phyloP scores from a whole-genome alignment of 1,284 basidiomycete genomes.

The Abortiporus biennis region DNA sequence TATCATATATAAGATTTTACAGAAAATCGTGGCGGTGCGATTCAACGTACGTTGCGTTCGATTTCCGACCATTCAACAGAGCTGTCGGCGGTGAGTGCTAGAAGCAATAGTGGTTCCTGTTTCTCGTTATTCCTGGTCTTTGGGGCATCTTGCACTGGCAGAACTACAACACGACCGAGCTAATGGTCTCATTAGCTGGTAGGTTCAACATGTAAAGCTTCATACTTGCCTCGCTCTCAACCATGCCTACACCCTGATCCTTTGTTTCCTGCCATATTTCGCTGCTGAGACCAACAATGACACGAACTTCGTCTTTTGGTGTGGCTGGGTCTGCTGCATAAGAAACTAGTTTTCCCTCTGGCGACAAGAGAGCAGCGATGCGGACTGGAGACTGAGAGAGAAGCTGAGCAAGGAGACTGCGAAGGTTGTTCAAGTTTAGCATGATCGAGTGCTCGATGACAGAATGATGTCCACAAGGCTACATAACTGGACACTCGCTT shows the following conservation, averaged over 20 bases:
- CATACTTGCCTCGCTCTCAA: conserved; percentile 59
- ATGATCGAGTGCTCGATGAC: too few relatives aligned
- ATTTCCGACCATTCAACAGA: conserved; percentile 59
- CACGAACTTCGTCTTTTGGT: conserved; percentile 65
- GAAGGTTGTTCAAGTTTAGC: conserved; percentile 56
- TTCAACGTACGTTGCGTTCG: conserved; percentile 44
- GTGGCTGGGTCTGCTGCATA: conserved; percentile 42
- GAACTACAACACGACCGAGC: conserved; percentile 65
- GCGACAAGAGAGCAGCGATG: conserved; percentile 56
- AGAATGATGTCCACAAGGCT: too few relatives aligned
- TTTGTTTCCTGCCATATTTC: conserved; percentile 73
- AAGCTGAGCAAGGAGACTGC: conserved; percentile 50
- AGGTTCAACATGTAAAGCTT: conserved; percentile 1
- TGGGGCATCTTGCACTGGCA: conserved; percentile 39
- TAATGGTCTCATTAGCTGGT: conserved; percentile 22
- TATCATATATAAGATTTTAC: not conserved
- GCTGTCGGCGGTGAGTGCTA: conserved; percentile 59
- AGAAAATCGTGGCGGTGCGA: not conserved
- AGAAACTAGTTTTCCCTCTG: conserved; percentile 57
- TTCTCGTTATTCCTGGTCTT: conserved; percentile 25
- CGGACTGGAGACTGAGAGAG: conserved; percentile 48
- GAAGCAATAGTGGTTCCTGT: conserved; percentile 44
- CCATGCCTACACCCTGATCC: conserved; percentile 56
- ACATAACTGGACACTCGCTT: too few relatives aligned
- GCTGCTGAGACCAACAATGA: conserved; percentile 61